Evolutionary conservation across 2,329 filamentous ascomycete species (phyloP).

Genomic region (Cordyceps tenuipes): DNA sequence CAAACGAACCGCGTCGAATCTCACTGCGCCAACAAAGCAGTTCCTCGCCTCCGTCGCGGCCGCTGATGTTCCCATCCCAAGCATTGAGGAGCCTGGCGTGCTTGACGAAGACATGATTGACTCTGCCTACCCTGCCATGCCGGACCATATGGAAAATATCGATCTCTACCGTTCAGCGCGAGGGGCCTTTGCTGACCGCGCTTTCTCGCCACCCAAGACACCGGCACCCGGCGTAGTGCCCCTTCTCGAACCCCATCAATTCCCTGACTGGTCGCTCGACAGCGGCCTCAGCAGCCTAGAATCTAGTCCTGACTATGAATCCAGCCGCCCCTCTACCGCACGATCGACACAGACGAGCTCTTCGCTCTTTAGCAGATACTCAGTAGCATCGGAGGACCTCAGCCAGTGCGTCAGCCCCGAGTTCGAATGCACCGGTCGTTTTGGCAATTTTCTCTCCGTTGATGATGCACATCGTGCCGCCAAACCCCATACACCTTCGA

Average conservation of each 20-base stretch:
- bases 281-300: slow-evolving; percentile 49
- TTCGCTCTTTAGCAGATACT: slow-evolving; percentile 49
- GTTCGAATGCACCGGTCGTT: slow-evolving; percentile 20
- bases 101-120: slow-evolving; percentile 37
- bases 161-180: slow-evolving; percentile 20
- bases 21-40: slow-evolving; percentile 52
- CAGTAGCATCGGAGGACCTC: slow-evolving; percentile 47
- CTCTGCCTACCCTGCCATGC: slow-evolving; percentile 19
- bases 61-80: slow-evolving; percentile 55
- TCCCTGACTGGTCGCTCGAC: slow-evolving; percentile 52
- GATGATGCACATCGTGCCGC: slow-evolving; percentile 26
- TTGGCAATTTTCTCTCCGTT: slow-evolving; percentile 18
- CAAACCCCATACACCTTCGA: slow-evolving; percentile 17
- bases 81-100: slow-evolving; percentile 49
- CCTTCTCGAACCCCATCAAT: slow-evolving; percentile 37
- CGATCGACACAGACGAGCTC: slow-evolving; percentile 51
- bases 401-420: slow-evolving; percentile 44
- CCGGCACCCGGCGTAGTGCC: slow-evolving; percentile 41
- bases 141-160: slow-evolving; percentile 22
- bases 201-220: slow-evolving; percentile 51
- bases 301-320: slow-evolving; percentile 51
- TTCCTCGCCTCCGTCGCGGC: slow-evolving; percentile 60
- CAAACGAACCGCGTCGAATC: slow-evolving; percentile 43
- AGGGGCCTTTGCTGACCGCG: slow-evolving; percentile 29
- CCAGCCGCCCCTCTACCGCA: slow-evolving; percentile 51